These are phyloP conservation scores for Mortierella sp. DNA, from an alignment of 371 early-diverging fungal genomes.

Conservation along the genomic window DNA sequence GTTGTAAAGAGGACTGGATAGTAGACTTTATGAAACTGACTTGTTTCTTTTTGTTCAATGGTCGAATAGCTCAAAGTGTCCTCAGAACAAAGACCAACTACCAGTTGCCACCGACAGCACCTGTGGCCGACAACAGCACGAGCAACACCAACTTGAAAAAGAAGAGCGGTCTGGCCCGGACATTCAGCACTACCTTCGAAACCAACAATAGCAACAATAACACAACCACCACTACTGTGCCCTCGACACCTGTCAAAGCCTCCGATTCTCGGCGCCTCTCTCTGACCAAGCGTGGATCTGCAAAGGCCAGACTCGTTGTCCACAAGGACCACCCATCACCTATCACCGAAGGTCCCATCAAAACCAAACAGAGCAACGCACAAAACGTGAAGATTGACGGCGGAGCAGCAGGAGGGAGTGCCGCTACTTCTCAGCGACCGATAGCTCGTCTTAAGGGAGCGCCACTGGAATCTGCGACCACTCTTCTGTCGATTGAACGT, in stretches of 20 bases:
- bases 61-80: conserved; percentile 25
- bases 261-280: conserved; percentile 35
- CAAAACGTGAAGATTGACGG: neutral
- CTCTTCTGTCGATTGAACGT: conserved; percentile 41
- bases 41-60: neutral
- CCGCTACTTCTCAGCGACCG: neutral
- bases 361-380: neutral
- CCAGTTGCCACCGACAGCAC: conserved; percentile 25
- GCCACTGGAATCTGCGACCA: conserved; percentile 27
- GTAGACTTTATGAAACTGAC: neutral
- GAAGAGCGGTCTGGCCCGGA: conserved; percentile 30
- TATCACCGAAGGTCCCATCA: neutral
- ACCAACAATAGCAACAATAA: conserved; percentile 10
- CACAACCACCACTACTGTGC: neutral
- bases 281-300: conserved; percentile 47
- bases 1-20: neutral
- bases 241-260: conserved; percentile 1
- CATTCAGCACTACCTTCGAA: conserved; percentile 38
- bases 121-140: neutral
- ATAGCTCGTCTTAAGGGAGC: conserved; percentile 11
- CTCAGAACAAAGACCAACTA: conserved; percentile 43
- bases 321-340: conserved; percentile 35
- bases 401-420: neutral
- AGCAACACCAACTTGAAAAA: neutral
- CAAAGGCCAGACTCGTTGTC: conserved; percentile 34